phyloP scores from a whole-genome alignment of 2,329 filamentous ascomycete genomes.

The Plenodomus biglobosus region DNA sequence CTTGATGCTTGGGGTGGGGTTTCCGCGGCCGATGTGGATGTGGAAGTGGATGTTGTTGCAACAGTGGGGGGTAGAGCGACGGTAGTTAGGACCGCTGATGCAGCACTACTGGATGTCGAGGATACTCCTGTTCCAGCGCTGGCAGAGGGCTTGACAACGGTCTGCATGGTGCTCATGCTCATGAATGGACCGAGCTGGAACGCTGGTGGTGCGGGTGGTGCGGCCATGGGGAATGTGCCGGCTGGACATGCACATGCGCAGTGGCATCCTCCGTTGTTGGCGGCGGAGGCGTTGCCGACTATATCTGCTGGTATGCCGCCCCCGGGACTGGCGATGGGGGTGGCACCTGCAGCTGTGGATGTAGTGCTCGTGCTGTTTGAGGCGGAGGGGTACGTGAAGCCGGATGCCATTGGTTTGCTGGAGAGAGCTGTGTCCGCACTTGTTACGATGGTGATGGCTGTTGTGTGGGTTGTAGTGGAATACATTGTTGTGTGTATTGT shows the following conservation, averaged over 20 bases:
- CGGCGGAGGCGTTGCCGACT: slow-evolving; percentile 4
- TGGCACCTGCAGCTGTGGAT: slow-evolving; percentile 8
- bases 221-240: slow-evolving; percentile 35
- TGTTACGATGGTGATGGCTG: slow-evolving; percentile 22
- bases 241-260: slow-evolving; percentile 37
- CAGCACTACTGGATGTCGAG: slow-evolving; percentile 11
- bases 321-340: slow-evolving; percentile 30
- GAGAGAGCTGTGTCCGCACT: slow-evolving; percentile 15
- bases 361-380: slow-evolving; percentile 13
- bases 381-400: slow-evolving; percentile 5
- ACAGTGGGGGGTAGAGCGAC: slow-evolving; percentile 7
- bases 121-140: slow-evolving; percentile 1
- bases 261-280: slow-evolving; percentile 22
- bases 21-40: neutral
- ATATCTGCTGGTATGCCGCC: slow-evolving; percentile 6
- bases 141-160: slow-evolving; percentile 15
- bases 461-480: neutral
- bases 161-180: slow-evolving; percentile 25
- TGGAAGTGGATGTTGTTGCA: neutral
- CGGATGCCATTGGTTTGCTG: slow-evolving; percentile 9
- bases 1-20: too few species aligned
- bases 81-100: slow-evolving; percentile 23
- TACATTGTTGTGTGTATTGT: neutral
- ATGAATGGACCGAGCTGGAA: slow-evolving; percentile 29
- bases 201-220: slow-evolving; percentile 27